These are phyloP conservation scores for Aureobasidium sp. DNA, from an alignment of 2,329 filamentous ascomycete species.

Conservation along the genomic window DNA sequence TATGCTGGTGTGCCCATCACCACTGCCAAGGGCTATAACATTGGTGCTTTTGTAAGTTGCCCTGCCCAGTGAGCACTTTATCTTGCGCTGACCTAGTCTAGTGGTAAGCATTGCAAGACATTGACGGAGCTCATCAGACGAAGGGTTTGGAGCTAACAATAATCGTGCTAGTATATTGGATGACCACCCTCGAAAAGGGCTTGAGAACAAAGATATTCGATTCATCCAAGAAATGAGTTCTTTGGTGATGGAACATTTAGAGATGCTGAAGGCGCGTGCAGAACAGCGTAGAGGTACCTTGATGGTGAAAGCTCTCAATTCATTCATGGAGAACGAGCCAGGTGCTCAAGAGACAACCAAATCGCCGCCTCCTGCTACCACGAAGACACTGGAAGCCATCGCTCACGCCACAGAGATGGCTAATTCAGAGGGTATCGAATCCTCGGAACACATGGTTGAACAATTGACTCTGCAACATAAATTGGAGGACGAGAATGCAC, in stretches of 20 bases:
- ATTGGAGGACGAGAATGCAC: not conserved
- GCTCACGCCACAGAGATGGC: not conserved
- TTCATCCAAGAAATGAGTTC: slow-evolving; percentile 47
- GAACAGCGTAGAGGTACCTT: slow-evolving; percentile 45
- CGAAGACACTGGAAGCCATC: not conserved
- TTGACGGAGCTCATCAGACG: too few relatives aligned
- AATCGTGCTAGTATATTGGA: slow-evolving; percentile 40
- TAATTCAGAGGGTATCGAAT: not conserved
- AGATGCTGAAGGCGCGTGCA: slow-evolving; percentile 44
- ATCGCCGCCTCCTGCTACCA: slow-evolving; percentile 13
- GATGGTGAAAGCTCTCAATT: slow-evolving; percentile 45
- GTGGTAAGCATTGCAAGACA: not conserved
- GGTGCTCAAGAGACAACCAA: slow-evolving; percentile 15
- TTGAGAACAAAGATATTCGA: slow-evolving; percentile 40
- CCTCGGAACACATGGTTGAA: slow-evolving; percentile 5
- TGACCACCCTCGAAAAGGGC: slow-evolving; percentile 43
- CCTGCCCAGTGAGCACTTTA: too few relatives aligned
- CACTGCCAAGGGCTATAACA: slow-evolving; percentile 46
- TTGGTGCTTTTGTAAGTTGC: slow-evolving; percentile 44
- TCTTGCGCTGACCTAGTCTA: not conserved
- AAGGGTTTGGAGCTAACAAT: not conserved
- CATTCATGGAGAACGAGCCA: slow-evolving; percentile 30
- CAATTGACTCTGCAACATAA: not conserved
- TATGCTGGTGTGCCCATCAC: slow-evolving; percentile 46
- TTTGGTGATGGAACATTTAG: slow-evolving; percentile 53